Evolutionary conservation across 148 eudicot species (phyloP), one percentile per base, ranked within the genome.

Genomic region (Bassia scoparia): DNA sequence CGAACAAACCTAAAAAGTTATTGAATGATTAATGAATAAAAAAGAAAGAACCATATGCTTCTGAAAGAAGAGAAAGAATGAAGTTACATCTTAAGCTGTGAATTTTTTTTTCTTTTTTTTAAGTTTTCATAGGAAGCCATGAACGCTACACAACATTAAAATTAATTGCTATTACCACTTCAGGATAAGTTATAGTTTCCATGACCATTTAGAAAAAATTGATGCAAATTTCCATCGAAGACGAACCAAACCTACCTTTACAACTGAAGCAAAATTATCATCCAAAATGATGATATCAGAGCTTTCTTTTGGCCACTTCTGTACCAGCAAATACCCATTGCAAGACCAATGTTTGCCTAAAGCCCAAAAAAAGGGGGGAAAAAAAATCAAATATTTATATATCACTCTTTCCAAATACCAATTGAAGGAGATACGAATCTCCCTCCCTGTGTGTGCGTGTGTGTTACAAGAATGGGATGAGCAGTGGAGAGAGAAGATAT

Each of bases 261-360:
- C 98, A 30, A 94, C 97, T 61, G 98, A 89, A 77, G 96, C 83
- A 88, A 94, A 94, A 80, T 91, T 91, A 79, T 94, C 98, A 77
- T 94, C 98, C 85, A 94, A 77, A 78, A 94, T 94, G 56, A 91
- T 89, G 79, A 94, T 91, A 79, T 94, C 97, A 11, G 97, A 88
- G 81, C 98, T 94, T 78, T 94, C 98, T 80, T 94, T 94, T 20
- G 98, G 98, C 97, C 74, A 94, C 98, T 81, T 94, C 96, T 41
- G 98, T 94, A 77, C 98, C 98, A 74, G 81, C 81, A 75, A n/a
- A 94, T 94, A 58, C 98, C 97, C 98, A 94, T 94, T n/a, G 98
- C 89, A 77, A 94, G 96, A 83, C 97, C 98, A 80, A 94, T 91
- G 73, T 94, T 97, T 76, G 97, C 97, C 98, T 93, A 72, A 72